These are phyloP conservation scores for Neoscytalidium dimidiatum DNA, from an alignment of 2,329 filamentous ascomycete genomes.

Conservation along the genomic window DNA sequence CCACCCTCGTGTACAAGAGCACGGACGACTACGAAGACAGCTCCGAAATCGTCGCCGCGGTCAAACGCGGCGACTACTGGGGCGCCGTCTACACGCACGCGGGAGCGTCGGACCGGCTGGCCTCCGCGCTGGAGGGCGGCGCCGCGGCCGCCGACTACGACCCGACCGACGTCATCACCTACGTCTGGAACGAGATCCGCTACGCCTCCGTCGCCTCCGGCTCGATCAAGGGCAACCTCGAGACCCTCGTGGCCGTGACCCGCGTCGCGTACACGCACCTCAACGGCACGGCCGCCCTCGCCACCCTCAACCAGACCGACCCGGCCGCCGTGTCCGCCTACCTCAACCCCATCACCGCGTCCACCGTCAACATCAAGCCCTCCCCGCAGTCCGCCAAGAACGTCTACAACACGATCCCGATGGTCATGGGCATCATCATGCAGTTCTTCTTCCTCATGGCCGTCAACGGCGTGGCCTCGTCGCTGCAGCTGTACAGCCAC, in stretches of 20 bases:
- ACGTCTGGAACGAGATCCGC: constrained; percentile 50
- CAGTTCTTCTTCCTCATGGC: constrained; percentile 52
- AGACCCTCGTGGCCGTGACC: constrained; percentile 32
- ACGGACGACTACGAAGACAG: constrained; percentile 28
- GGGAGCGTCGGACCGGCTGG: constrained; percentile 41
- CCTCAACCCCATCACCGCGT: constrained; percentile 41
- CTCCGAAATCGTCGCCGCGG: constrained; percentile 30
- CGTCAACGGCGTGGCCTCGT: constrained; percentile 43
- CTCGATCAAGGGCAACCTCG: constrained; percentile 33
- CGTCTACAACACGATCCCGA: constrained; percentile 48
- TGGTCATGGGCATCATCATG: constrained; percentile 48
- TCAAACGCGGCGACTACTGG: constrained; percentile 40
- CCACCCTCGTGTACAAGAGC: constrained; percentile 32
- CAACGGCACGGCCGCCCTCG: constrained; percentile 34
- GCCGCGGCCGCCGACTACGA: constrained; percentile 36
- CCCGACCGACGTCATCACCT: constrained; percentile 36
- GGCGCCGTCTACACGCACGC: constrained; percentile 29
- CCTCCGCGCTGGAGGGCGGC: constrained; percentile 38
- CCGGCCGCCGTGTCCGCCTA: constrained; percentile 36
- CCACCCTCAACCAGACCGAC: constrained; percentile 29
- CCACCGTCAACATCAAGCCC: constrained; percentile 40
- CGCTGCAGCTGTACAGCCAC: constrained; percentile 26
- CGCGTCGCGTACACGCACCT: constrained; percentile 36
- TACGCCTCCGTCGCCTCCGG: constrained; percentile 44
- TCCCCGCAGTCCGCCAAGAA: constrained; percentile 45